Evolutionary conservation across 495 filamentous ascomycete species (phyloP).

Genomic region (Amorphotheca resinae): DNA sequence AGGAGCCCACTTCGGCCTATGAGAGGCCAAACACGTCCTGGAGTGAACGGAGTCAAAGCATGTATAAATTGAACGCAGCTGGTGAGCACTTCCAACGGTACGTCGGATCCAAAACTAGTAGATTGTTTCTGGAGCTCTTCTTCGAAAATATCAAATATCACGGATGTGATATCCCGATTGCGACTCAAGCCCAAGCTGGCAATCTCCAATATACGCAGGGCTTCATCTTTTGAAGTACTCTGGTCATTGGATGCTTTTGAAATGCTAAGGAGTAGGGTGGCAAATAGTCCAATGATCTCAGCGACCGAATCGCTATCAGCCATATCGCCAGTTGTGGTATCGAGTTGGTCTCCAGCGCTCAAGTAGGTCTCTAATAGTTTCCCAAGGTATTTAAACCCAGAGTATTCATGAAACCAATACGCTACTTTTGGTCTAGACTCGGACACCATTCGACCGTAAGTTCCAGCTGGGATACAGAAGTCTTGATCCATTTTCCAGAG

Average conservation of each 20-base stretch:
- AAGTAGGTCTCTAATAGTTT: conserved; percentile 43
- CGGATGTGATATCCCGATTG: conserved; percentile 64
- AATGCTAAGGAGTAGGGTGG: conserved; percentile 30
- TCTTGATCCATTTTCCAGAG: conserved; percentile 26
- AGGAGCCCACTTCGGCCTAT: conserved; percentile 68
- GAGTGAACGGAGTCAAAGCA: conserved; percentile 54
- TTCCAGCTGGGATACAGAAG: conserved; percentile 46
- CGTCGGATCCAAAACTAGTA: conserved; percentile 34
- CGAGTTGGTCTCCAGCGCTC: conserved; percentile 31
- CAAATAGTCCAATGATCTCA: conserved; percentile 53
- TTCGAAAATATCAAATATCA: conserved; percentile 79
- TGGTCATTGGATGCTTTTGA: background rate
- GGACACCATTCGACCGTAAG: conserved; percentile 56
- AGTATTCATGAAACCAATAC: conserved; percentile 53
- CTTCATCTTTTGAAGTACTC: conserved; percentile 21
- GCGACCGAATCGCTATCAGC: conserved; percentile 37
- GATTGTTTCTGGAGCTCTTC: conserved; percentile 37
- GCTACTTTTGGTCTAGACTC: conserved; percentile 47
- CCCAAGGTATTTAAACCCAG: conserved; percentile 53
- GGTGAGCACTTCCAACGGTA: conserved; percentile 46
- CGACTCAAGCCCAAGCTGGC: conserved; percentile 61
- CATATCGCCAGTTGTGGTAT: conserved; percentile 23
- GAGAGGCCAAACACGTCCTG: conserved; percentile 79
- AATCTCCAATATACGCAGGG: conserved; percentile 45
- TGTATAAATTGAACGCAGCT: conserved; percentile 70